Evolutionary conservation across 495 filamentous ascomycete genomes (phyloP).

Genomic region (Neurospora sp.): DNA sequence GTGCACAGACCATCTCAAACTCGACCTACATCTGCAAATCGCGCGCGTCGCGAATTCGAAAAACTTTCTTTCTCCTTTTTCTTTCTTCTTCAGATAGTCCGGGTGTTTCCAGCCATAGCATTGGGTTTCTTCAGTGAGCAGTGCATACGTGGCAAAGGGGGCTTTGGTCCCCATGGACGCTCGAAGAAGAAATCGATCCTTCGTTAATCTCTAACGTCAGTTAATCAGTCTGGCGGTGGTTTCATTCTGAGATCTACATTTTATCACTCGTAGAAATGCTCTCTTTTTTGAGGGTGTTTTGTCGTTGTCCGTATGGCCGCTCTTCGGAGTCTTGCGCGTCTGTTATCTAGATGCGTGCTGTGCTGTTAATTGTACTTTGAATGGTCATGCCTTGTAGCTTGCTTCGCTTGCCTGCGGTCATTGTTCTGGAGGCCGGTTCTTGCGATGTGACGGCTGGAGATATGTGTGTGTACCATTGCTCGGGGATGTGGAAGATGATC

Average conservation of each 20-base stretch:
- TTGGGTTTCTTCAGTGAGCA: conserved; percentile 21
- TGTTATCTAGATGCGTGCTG: not conserved
- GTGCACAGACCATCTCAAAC: not conserved
- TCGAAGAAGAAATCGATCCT: conserved; percentile 43
- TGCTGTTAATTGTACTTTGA: not conserved
- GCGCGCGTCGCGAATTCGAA: not conserved
- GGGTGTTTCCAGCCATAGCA: conserved; percentile 32
- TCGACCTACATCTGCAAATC: not conserved
- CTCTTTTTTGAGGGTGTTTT: not conserved
- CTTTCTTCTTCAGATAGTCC: conserved; percentile 38
- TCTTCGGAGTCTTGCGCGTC: not conserved
- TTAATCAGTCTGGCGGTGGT: conserved; percentile 41
- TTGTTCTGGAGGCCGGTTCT: not conserved
- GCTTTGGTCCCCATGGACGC: conserved; percentile 32
- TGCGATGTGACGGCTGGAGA: not conserved
- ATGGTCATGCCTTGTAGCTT: not conserved
- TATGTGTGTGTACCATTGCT: not conserved
- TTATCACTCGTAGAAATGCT: not conserved
- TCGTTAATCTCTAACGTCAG: conserved; percentile 49
- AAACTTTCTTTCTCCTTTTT: conserved; percentile 12
- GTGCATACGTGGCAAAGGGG: conserved; percentile 24
- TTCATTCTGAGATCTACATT: conserved; percentile 53
- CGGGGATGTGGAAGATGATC: not conserved
- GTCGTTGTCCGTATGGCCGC: not conserved
- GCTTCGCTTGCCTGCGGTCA: not conserved